These are phyloP conservation scores for Fusarium redolens DNA, from an alignment of 2,329 filamentous ascomycete species.

Conservation along the genomic window DNA sequence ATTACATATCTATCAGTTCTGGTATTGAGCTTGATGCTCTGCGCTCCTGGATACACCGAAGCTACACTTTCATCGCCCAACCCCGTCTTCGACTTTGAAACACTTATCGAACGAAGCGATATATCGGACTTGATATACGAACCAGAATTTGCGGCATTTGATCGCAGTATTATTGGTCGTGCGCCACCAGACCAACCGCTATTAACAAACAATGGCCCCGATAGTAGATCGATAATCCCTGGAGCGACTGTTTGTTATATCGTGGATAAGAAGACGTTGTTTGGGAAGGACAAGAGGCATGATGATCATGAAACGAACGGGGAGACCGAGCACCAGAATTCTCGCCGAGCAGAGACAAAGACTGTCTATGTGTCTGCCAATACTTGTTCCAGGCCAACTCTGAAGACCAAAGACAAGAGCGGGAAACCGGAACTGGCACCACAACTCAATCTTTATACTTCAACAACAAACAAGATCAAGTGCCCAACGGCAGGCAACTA, in stretches of 20 bases:
- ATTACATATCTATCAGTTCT: constrained; percentile 67
- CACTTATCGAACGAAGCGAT: constrained; percentile 17
- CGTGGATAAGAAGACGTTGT: constrained; percentile 46
- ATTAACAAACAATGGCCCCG: constrained; percentile 73
- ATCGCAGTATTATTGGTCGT: constrained; percentile 72
- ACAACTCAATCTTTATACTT: constrained; percentile 84
- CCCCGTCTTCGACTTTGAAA: constrained; percentile 23
- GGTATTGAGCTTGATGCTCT: constrained; percentile 68
- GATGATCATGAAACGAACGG: constrained; percentile 23
- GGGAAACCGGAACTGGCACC: constrained; percentile 57
- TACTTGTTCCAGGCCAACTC: constrained; percentile 81
- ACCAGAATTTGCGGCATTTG: constrained; percentile 70
- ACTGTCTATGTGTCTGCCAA: constrained; percentile 86
- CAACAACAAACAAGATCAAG: constrained; percentile 56
- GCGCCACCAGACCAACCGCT: constrained; percentile 62
- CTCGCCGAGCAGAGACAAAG: constrained; percentile 48
- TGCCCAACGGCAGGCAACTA: constrained; percentile 45
- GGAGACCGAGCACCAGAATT: constrained; percentile 8
- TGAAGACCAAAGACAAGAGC: constrained; percentile 40
- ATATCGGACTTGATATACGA: constrained; percentile 60
- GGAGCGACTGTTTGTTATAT: constrained; percentile 66
- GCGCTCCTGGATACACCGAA: constrained; percentile 69
- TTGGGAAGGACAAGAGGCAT: constrained; percentile 39
- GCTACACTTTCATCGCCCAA: constrained; percentile 62
- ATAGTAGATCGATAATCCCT: constrained; percentile 67